Base-by-base conservation (phyloP, 306 rosid species). In the Prunus salicina region DNA sequence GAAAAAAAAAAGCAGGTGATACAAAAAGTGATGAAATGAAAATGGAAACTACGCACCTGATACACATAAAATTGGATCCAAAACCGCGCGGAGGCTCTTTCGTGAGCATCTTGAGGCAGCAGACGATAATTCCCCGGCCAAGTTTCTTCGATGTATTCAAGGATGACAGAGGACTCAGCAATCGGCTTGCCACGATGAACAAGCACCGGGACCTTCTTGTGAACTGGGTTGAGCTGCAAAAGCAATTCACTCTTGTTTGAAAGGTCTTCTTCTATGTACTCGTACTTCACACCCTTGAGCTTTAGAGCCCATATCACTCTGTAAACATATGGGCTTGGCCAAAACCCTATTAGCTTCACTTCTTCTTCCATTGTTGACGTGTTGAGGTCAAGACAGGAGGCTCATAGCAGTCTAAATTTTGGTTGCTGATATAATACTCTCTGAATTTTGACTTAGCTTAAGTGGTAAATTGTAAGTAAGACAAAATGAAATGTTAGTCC, bases 151-250 rank as follows among this genome's bases (percentile, higher is more conserved):
- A 84, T 88, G 65, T 78, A 88, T 74, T 86, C 53, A 69, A 86
- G 86, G 45, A 86, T 88, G 8, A 82, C 76, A 1, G 58, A 6
- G 14, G 87, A 86, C 60, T 88, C 88, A 0, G 78, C 67, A 1
- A 88, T 80, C 62, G 82, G 46, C 50, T 78, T 88, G 64, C 78
- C 86, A 2, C 63, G 22, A 51, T 89, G 93, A 57, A 89, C 32
- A n/a, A n/a, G n/a, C n/a, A 89, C 87, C 2, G 89, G 93, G 18
- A 86, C 85, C 76, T 86, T 86, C 77, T 78, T 82, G 80, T 76
- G 38, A 82, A 86, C 38, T 41, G 93, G 86, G 67, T 84, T 86
- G 75, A 83, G 86, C 64, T 82, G 84, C 79, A 76, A 41, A 2
- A 76, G 79, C 27, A 53, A 12, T 41, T 66, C 20, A 76, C 73